Conservation (phyloP, 352 stramenopile species). For the Thalassiosira livingstoniorum region DNA sequence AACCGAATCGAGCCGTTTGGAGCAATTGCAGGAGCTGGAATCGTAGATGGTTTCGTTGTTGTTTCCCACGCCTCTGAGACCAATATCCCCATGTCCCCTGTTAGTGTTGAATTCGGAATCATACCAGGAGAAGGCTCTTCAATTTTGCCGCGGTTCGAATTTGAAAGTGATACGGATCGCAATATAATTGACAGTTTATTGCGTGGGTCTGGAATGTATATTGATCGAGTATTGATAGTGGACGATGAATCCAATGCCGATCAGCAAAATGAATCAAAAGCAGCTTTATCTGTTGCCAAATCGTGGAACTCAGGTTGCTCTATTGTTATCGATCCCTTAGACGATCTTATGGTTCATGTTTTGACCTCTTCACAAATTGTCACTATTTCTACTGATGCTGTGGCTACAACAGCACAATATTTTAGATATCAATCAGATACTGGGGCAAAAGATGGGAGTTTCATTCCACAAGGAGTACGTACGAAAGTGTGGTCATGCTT, state of each 20-base stretch:
- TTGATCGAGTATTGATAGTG: conserved; percentile 56
- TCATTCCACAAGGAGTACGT: too few relatives aligned
- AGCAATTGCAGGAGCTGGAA: conserved; percentile 18
- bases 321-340: conserved; percentile 73
- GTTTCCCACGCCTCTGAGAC: conserved; percentile 6
- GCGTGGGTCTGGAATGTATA: conserved; percentile 54
- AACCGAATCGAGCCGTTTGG: conserved; percentile 56
- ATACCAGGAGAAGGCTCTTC: conserved; percentile 46
- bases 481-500: conserved; percentile 75
- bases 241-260: conserved; percentile 22
- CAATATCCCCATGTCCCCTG: background rate
- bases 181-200: conserved; percentile 64
- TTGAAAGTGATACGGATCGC: conserved; percentile 68
- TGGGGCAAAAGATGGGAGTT: conserved; percentile 5
- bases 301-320: conserved; percentile 21
- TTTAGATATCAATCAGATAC: conserved; percentile 28
- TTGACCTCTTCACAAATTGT: conserved; percentile 60
- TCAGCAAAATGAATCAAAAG: conserved; percentile 1
- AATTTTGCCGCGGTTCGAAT: conserved; percentile 72
- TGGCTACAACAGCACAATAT: conserved; percentile 48
- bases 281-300: background rate
- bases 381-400: conserved; percentile 68
- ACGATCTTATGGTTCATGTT: conserved; percentile 75
- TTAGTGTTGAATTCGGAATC: conserved; percentile 55
- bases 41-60: conserved; percentile 56